phyloP scores from a whole-genome alignment of 305 asterid species.

The Coffea humblotiana region DNA sequence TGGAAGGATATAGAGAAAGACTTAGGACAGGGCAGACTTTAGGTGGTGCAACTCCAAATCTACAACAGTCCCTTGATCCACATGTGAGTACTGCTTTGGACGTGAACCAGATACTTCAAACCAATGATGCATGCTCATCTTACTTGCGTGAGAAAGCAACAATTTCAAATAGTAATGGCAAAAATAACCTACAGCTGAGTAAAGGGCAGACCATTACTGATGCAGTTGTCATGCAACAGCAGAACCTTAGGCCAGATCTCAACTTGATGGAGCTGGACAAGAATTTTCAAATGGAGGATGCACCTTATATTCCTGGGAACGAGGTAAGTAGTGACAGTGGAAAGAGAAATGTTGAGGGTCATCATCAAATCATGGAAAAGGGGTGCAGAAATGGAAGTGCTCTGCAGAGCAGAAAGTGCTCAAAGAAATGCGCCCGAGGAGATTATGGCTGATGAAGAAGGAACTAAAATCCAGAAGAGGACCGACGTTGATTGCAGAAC shows the following conservation, averaged over 20 bases:
- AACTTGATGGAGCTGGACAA: slow-evolving; percentile 28
- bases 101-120: slow-evolving; percentile 23
- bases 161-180: slow-evolving; percentile 30
- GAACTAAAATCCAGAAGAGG: slow-evolving; percentile 10
- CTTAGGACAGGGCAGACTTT: slow-evolving; percentile 36
- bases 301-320: slow-evolving; percentile 24
- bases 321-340: slow-evolving; percentile 33
- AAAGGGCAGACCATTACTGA: neutral
- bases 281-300: slow-evolving; percentile 28
- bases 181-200: slow-evolving; percentile 35
- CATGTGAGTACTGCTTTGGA: slow-evolving; percentile 13
- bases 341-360: slow-evolving; percentile 41
- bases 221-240: slow-evolving; percentile 26
- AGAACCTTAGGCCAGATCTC: slow-evolving; percentile 21
- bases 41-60: slow-evolving; percentile 16
- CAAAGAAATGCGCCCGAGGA: slow-evolving; percentile 30
- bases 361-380: slow-evolving; percentile 22
- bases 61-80: slow-evolving; percentile 13
- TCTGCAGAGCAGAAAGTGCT: slow-evolving; percentile 21
- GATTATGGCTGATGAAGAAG: neutral
- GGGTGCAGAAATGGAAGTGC: slow-evolving; percentile 27
- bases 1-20: slow-evolving; percentile 62
- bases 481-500: slow-evolving; percentile 1
- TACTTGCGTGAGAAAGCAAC: slow-evolving; percentile 26
- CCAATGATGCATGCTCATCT: slow-evolving; percentile 25